These are phyloP conservation scores for Bimuria novae-zelandiae DNA, from an alignment of 2,329 filamentous ascomycete genomes.

Conservation along the genomic window DNA sequence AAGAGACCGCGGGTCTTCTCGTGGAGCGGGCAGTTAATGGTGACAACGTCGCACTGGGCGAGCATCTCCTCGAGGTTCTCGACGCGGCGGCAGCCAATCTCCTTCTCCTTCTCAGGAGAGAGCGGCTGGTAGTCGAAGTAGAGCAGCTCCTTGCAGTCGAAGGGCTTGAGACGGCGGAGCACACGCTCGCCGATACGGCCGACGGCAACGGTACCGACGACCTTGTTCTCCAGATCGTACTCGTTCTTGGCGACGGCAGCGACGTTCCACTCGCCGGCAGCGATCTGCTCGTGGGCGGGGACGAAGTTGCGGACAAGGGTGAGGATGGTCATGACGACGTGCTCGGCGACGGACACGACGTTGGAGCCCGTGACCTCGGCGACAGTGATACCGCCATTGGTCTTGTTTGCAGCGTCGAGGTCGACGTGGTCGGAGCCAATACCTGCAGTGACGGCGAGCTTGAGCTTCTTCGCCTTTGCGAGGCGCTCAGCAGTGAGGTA, in stretches of 20 bases:
- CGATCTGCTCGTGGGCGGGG: conserved; percentile 92
- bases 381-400: conserved; percentile 96
- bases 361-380: conserved; percentile 98
- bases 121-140: conserved; percentile 99
- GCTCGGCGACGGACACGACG: conserved; percentile 97
- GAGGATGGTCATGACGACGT: conserved; percentile 99
- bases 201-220: conserved; percentile 95
- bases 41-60: conserved; percentile 92
- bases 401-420: conserved; percentile 94
- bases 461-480: conserved; percentile 97
- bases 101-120: conserved; percentile 80
- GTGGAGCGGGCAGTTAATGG: conserved; percentile 99
- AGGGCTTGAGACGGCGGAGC: conserved; percentile 90
- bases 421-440: conserved; percentile 99
- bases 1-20: conserved; percentile 96
- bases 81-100: conserved; percentile 93
- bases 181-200: conserved; percentile 98
- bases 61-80: conserved; percentile 91
- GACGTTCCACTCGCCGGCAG: conserved; percentile 90
- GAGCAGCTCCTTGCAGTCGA: conserved; percentile 99
- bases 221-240: conserved; percentile 96
- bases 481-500: conserved; percentile 97
- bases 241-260: conserved; percentile 97
- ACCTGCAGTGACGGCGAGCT: conserved; percentile 94
- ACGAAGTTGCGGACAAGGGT: conserved; percentile 97